Evolutionary conservation across 73 alveolate genomes (phyloP).

Genomic region (Paraurostyla sp.): DNA sequence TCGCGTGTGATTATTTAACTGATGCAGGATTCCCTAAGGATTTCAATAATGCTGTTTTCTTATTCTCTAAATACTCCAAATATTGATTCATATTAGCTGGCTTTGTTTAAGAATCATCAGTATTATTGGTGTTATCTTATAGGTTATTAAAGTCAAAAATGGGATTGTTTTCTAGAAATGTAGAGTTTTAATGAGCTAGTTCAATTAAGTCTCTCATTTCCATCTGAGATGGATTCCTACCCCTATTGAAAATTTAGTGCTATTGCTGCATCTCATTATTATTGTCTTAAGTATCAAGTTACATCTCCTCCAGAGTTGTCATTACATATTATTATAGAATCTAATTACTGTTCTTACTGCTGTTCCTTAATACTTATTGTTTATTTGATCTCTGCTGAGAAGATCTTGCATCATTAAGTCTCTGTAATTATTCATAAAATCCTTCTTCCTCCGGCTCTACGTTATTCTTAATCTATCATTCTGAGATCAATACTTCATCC

Average conservation of each 20-base stretch:
- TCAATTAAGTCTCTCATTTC: slow-evolving; percentile 44
- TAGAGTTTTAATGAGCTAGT: slow-evolving; percentile 23
- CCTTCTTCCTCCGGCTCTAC: no score
- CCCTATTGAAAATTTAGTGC: slow-evolving; percentile 3
- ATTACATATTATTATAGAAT: not conserved
- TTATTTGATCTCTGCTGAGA: not conserved
- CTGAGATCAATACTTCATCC: no score
- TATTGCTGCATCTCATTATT: not conserved
- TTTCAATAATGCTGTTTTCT: not conserved
- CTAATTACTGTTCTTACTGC: not conserved
- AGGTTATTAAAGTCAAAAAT: slow-evolving; percentile 24
- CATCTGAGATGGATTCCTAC: slow-evolving; percentile 35
- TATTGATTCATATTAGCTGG: not conserved
- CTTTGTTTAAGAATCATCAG: not conserved
- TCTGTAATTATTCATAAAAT: not conserved
- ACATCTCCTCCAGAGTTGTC: slow-evolving; percentile 25
- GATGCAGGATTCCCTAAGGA: not conserved
- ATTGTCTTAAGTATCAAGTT: slow-evolving; percentile 7
- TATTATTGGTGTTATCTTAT: not conserved
- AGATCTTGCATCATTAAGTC: slow-evolving; percentile 11
- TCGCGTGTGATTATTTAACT: not conserved
- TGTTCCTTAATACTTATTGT: not conserved
- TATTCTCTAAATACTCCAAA: not conserved
- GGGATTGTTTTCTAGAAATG: slow-evolving; percentile 13
- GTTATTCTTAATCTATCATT: no score